Conservation (phyloP, 1,284 basidiomycete species). For the Malassezia brasiliensis region DNA sequence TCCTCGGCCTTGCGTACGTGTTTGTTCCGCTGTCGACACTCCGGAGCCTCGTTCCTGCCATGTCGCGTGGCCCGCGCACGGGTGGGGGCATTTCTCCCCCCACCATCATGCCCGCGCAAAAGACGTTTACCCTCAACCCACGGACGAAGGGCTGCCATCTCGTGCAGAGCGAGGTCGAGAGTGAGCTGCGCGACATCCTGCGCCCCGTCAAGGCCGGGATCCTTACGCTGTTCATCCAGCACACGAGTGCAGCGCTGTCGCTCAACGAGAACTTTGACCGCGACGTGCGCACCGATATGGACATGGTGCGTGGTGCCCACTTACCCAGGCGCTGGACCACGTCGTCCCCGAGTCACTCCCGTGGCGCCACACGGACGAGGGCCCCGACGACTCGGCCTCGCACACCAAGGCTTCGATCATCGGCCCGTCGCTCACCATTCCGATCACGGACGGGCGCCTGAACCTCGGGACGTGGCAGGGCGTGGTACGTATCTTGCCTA, state of each 20-base stretch:
- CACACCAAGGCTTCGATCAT: conserved; percentile 80
- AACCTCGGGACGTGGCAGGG: conserved; percentile 89
- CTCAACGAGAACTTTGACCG: conserved; percentile 76
- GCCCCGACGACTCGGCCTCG: conserved; percentile 53
- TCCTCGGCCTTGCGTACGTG: conserved; percentile 8
- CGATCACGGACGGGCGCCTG: conserved; percentile 69
- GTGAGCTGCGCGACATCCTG: conserved; percentile 56
- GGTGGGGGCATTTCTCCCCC: not conserved
- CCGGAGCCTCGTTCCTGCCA: not conserved
- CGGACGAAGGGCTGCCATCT: conserved; percentile 61
- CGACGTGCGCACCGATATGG: conserved; percentile 54
- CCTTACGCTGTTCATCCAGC: conserved; percentile 59
- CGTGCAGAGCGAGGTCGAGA: conserved; percentile 65
- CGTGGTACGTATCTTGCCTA: conserved; percentile 24
- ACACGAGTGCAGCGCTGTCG: conserved; percentile 78
- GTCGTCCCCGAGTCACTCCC: conserved; percentile 70
- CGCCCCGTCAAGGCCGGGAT: conserved; percentile 58
- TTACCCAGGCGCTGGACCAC: conserved; percentile 57
- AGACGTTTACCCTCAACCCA: conserved; percentile 59
- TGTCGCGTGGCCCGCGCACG: not conserved
- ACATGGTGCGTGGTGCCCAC: conserved; percentile 44
- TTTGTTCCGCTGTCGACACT: not conserved
- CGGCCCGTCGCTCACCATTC: conserved; percentile 69
- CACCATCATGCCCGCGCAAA: conserved; percentile 75
- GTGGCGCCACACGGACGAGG: conserved; percentile 83